Evolutionary conservation across 2,329 filamentous ascomycete species (phyloP).

Genomic region (Arthroderma sp.): DNA sequence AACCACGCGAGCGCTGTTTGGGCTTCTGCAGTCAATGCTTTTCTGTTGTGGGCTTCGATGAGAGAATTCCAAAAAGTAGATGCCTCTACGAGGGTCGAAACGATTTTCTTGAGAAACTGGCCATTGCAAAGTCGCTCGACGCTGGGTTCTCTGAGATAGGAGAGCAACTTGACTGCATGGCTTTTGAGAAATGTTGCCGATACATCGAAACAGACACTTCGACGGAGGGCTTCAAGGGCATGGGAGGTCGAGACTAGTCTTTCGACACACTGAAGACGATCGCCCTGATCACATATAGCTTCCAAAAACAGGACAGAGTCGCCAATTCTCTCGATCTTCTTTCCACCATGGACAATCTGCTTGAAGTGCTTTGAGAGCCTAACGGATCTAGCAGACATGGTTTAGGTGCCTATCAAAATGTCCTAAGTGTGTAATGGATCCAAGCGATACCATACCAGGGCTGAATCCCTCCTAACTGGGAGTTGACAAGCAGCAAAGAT

Average conservation of each 20-base stretch:
- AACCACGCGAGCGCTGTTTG: not conserved
- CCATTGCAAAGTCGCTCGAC: slow-evolving; percentile 5
- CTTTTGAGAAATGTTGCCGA: not conserved
- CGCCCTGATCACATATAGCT: not conserved
- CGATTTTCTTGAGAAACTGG: not conserved
- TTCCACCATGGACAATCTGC: too few species aligned
- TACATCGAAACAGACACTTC: not conserved
- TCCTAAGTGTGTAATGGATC: too few species aligned
- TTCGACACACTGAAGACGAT: not conserved
- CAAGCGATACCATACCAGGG: too few species aligned
- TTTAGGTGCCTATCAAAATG: too few species aligned
- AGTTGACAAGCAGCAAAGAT: too few species aligned
- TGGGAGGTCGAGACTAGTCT: not conserved
- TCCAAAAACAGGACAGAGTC: not conserved
- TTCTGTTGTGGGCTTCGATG: not conserved
- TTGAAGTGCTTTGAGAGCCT: too few species aligned
- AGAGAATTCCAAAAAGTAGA: not conserved
- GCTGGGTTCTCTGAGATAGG: not conserved
- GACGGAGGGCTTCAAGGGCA: not conserved
- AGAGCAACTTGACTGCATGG: not conserved
- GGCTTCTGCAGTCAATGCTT: not conserved
- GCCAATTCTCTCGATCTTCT: too few species aligned
- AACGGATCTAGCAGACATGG: too few species aligned
- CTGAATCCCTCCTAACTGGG: too few species aligned
- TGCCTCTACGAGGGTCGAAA: not conserved